Evolutionary conservation across 169 alveolate species (phyloP), one percentile per base, ranked within the genome.

Genomic region (Eimeria sp.): DNA sequence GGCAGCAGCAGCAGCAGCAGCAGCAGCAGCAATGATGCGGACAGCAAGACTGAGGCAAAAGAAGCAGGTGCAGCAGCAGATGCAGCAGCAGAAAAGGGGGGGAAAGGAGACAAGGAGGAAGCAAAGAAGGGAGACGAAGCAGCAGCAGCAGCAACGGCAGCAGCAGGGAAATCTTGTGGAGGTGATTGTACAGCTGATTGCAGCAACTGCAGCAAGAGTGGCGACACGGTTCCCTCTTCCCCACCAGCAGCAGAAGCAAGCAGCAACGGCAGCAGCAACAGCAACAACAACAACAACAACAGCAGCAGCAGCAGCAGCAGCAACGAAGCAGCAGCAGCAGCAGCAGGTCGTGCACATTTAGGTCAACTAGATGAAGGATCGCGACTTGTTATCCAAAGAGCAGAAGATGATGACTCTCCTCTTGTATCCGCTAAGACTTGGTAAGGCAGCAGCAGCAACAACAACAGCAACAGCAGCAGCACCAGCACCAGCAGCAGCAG

Each of bases 1-100:
- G 54, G 45, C 49, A 34, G 51, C 49, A n/a, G 43, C 91, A 51
- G 91, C 73, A 82, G 91, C 91, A 82, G 73, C 75, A 82, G 73
- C 73, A 45, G 30, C 88, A 78, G 88, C 61, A 78, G 88, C 63
- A 78, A 16, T 16, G 30, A 27, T 9, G 30, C 30, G n/a, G 16
- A 25, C 67, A 58, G 67, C 67, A 16, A 47, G 6, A 5, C 25
- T 43, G 88, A 25, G 43, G 30, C 88, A 16, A 27, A 61, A 51
- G 91, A 72, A 82, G 91, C 91, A 82, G 91, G 22, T 25, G 75
- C 73, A 7, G 73, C n/a, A 5, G 73, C 43, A 43, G 49, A 27
- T 16, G 49, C 30, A 49, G 54, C 57, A 43, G 45, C 73, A 49
- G 22, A n/a, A 25, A 30, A n/a, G n/a, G n/a, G n/a, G n/a, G n/a